These are phyloP conservation scores for Microbotryum saponariae DNA, from an alignment of 1,284 basidiomycete genomes.

Conservation along the genomic window DNA sequence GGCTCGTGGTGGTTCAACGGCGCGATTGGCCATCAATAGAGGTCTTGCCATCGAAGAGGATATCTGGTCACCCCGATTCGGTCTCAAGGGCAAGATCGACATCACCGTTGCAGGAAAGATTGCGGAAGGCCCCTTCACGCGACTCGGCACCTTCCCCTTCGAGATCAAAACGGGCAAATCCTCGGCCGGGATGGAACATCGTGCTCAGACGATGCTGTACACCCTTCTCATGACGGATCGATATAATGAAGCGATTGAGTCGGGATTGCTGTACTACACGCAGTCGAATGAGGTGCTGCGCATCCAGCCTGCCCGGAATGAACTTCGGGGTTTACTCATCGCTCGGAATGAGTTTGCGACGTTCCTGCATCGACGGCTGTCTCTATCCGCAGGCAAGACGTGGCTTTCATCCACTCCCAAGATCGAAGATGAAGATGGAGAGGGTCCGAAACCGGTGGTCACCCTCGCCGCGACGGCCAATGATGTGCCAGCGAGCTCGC, in stretches of 20 bases:
- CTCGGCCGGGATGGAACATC: conserved; percentile 74
- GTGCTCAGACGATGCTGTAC: conserved; percentile 96
- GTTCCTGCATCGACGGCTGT: conserved; percentile 49
- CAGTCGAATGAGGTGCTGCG: conserved; percentile 78
- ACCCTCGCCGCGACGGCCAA: not conserved
- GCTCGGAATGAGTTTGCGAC: conserved; percentile 78
- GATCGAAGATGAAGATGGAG: conserved; percentile 1
- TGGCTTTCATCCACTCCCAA: not conserved
- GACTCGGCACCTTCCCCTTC: conserved; percentile 57
- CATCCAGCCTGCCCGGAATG: conserved; percentile 68
- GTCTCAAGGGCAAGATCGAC: conserved; percentile 92
- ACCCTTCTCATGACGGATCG: conserved; percentile 84
- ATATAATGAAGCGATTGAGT: conserved; percentile 58
- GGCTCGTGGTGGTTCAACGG: conserved; percentile 19
- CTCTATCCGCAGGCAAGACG: not conserved
- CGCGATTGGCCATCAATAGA: conserved; percentile 59
- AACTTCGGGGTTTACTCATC: conserved; percentile 72
- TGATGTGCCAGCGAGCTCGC: conserved; percentile 10
- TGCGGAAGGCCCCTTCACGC: conserved; percentile 33
- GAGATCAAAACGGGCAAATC: conserved; percentile 93
- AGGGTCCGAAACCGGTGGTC: not conserved
- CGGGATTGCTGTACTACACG: conserved; percentile 88
- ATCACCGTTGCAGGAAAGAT: conserved; percentile 67
- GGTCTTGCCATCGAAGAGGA: conserved; percentile 90
- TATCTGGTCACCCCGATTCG: conserved; percentile 91